Percentiles rank a stretch among this genome's conserved stretches.
phyloP scores from a whole-genome alignment of 2,329 filamentous ascomycete genomes.

The Ceratocystis colombiana region DNA sequence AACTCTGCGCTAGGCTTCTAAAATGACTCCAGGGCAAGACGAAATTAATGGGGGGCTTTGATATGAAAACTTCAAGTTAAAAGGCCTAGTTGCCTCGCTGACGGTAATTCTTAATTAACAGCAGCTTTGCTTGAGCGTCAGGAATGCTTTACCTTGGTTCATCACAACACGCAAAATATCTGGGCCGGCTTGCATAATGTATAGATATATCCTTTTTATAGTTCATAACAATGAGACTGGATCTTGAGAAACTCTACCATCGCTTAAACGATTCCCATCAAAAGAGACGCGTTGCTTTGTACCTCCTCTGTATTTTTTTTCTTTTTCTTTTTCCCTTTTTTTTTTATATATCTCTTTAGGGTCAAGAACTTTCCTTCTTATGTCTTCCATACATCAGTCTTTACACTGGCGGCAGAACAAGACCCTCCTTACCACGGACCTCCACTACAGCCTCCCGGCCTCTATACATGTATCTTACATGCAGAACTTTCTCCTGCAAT shows the following conservation, averaged over 20 bases:
- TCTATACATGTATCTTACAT: slow-evolving; percentile 37
- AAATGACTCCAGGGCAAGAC: background rate
- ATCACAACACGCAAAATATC: background rate
- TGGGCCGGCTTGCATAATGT: background rate
- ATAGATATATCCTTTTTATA: background rate
- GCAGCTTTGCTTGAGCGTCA: background rate
- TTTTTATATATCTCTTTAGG: background rate
- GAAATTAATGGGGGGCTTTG: background rate
- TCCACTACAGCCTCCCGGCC: slow-evolving; percentile 29
- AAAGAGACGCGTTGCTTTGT: background rate
- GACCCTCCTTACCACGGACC: slow-evolving; percentile 33
- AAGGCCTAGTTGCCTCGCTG: background rate
- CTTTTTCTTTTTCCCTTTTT: background rate
- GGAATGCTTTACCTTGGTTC: background rate
- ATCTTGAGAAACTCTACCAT: slow-evolving; percentile 5
- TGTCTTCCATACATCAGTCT: background rate
- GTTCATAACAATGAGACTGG: slow-evolving; percentile 17
- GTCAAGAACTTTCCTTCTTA: background rate
- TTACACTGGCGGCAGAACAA: slow-evolving; percentile 27
- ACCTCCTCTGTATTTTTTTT: background rate
- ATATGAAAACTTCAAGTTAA: background rate
- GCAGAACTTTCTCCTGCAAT: slow-evolving; percentile 37
- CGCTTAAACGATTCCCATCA: background rate
- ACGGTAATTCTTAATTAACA: background rate
- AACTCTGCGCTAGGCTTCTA: slow-evolving; percentile 26